Conservation (phyloP, 306 rosid species). For the Quercus mongolica region DNA sequence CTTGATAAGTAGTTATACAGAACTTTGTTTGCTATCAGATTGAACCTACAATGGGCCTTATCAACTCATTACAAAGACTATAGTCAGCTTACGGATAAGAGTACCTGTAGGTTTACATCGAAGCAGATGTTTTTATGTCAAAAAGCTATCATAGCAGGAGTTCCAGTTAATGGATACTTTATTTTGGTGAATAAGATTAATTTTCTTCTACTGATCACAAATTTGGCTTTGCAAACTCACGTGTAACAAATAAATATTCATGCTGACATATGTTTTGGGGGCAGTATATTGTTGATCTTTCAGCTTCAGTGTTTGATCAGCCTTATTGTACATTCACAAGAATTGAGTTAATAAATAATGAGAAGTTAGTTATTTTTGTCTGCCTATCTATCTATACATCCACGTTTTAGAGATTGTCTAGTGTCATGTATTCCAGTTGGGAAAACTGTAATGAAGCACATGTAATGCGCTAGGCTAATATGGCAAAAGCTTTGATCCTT, state of each 20-base stretch:
- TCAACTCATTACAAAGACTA: background rate
- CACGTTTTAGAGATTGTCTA: background rate
- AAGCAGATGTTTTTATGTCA: background rate
- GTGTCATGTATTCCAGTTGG: background rate
- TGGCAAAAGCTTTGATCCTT: background rate
- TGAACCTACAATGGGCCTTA: background rate
- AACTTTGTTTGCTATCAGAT: background rate
- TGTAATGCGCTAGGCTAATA: background rate
- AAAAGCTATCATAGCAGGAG: background rate
- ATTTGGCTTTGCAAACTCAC: background rate
- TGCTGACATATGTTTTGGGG: background rate
- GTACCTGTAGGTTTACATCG: background rate
- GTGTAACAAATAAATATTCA: background rate
- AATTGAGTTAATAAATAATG: background rate
- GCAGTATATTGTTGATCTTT: background rate
- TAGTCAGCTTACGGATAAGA: background rate
- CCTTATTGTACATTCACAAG: background rate
- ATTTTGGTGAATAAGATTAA: background rate
- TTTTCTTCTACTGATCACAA: background rate
- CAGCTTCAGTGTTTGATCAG: background rate
- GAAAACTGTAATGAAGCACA: background rate
- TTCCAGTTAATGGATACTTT: background rate
- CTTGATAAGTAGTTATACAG: background rate
- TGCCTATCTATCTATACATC: background rate
- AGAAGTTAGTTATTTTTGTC: background rate